A percentile compares a stretch with the other conserved stretches of the same genome.
These are phyloP conservation scores for Blastobotrys aristatus DNA, from an alignment of 1,139 yeast species.

Conservation along the genomic window DNA sequence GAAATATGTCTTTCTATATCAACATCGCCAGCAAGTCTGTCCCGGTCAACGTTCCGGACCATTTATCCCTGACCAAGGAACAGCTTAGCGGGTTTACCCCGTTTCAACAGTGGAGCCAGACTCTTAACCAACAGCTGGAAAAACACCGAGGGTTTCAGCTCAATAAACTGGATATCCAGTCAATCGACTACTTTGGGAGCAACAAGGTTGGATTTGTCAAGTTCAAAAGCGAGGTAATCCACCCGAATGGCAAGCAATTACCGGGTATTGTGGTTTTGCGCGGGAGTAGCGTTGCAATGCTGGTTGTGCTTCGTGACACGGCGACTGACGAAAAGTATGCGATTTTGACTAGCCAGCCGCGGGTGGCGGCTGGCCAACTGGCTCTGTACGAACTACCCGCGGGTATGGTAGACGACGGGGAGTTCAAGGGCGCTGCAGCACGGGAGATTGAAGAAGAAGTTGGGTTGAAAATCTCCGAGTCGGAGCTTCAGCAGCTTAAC, in stretches of 20 bases:
- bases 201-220: conserved; percentile 25
- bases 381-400: conserved; percentile 26
- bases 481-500: conserved; percentile 19
- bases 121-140: conserved; percentile 9
- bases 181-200: conserved; percentile 22
- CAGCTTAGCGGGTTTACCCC: conserved; percentile 19
- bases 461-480: conserved; percentile 19
- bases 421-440: conserved; percentile 26
- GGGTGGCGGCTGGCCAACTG: conserved; percentile 24
- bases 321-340: conserved; percentile 11
- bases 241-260: conserved; percentile 21
- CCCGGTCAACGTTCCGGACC: conserved; percentile 17
- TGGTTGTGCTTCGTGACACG: conserved; percentile 18
- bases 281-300: conserved; percentile 26
- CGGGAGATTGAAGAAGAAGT: conserved; percentile 27
- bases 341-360: conserved; percentile 24
- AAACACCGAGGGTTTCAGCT: conserved; percentile 11
- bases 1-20: neutral
- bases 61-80: conserved; percentile 11
- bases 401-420: conserved; percentile 27
- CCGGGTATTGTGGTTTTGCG: conserved; percentile 27
- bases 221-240: conserved; percentile 21
- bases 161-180: conserved; percentile 21
- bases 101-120: conserved; percentile 20
- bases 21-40: neutral